Evolutionary conservation across 805 yeast species (phyloP).

Genomic region (Kuraishia molischiana): DNA sequence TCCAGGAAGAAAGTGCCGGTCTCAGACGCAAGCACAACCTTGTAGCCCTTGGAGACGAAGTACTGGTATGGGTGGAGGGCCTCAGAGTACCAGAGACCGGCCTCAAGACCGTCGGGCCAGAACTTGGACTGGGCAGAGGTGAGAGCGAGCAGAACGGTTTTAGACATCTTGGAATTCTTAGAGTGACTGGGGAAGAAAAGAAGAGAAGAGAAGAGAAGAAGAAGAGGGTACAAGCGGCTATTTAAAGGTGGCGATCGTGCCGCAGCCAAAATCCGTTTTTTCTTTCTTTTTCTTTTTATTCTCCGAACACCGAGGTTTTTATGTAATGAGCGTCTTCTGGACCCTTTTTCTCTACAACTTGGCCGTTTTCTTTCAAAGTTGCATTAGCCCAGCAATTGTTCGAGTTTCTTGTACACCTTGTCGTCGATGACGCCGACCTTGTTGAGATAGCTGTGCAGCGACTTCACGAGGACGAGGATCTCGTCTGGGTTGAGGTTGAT

Average conservation of each 20-base stretch:
- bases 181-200: background rate
- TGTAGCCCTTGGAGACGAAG: slow-evolving; percentile 36
- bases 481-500: slow-evolving; percentile 60
- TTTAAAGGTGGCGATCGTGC: no score
- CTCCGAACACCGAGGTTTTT: no score
- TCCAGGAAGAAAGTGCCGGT: slow-evolving; percentile 50
- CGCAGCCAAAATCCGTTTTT: no score
- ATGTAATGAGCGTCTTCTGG: no score
- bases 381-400: slow-evolving; percentile 6
- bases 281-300: no score
- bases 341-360: no score
- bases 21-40: slow-evolving; percentile 49
- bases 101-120: slow-evolving; percentile 47
- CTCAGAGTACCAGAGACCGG: slow-evolving; percentile 54
- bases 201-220: no score
- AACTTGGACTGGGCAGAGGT: slow-evolving; percentile 33
- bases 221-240: no score
- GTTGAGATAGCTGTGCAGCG: slow-evolving; percentile 45
- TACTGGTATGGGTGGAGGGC: slow-evolving; percentile 49
- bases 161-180: background rate
- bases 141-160: slow-evolving; percentile 32
- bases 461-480: slow-evolving; percentile 49
- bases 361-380: no score
- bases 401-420: slow-evolving; percentile 21
- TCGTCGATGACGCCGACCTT: slow-evolving; percentile 31